These are phyloP conservation scores for Metarhizium album DNA, from an alignment of 2,329 filamentous ascomycete species.

Conservation along the genomic window DNA sequence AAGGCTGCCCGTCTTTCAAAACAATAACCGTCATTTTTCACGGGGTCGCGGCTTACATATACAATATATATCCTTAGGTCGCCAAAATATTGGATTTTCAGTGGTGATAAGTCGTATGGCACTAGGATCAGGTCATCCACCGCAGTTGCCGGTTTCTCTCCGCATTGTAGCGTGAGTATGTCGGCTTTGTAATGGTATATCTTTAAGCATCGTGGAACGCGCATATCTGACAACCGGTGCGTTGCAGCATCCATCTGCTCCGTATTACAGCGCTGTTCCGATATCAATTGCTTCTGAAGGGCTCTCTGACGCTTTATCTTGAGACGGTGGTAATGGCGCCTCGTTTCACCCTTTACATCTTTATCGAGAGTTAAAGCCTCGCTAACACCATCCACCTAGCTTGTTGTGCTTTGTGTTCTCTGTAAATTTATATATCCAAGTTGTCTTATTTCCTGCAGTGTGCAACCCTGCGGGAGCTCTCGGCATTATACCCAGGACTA, in stretches of 20 bases:
- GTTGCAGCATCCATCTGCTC: constrained; percentile 44
- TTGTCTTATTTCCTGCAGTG: no score
- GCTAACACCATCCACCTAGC: no score
- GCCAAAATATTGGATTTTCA: constrained; percentile 1
- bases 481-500: no score
- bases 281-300: constrained; percentile 36
- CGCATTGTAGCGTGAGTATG: background rate
- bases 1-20: constrained; percentile 56
- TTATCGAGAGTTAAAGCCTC: background rate
- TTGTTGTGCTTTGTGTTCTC: no score
- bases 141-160: background rate
- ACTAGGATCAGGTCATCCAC: background rate
- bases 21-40: constrained; percentile 23
- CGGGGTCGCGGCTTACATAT: constrained; percentile 13
- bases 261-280: constrained; percentile 44
- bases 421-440: no score
- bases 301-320: constrained; percentile 48
- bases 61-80: constrained; percentile 8
- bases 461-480: no score
- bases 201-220: constrained; percentile 14
- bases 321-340: constrained; percentile 39
- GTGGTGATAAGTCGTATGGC: background rate
- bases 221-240: constrained; percentile 40
- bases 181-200: background rate
- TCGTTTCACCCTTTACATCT: constrained; percentile 55